phyloP scores from a whole-genome alignment of 331 rosid species.

The Phaseolus coccineus region DNA sequence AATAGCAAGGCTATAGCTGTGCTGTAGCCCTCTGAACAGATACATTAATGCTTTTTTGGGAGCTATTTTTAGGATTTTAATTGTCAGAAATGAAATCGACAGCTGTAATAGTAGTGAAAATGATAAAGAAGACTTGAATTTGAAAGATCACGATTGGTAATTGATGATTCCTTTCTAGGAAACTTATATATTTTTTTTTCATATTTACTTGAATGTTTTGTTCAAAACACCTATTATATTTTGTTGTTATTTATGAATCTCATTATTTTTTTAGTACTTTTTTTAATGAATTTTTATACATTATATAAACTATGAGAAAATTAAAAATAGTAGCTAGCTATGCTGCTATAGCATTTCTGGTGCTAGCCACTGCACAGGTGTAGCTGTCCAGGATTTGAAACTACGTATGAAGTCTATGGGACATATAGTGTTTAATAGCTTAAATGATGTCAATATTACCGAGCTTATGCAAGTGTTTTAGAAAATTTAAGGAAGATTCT shows the following conservation, averaged over 20 bases:
- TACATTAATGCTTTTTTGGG: background rate
- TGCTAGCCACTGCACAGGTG: too few relatives aligned
- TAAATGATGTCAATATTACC: background rate
- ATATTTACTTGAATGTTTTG: background rate
- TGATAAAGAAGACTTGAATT: background rate
- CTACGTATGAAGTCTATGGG: background rate
- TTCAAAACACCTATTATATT: background rate
- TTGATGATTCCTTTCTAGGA: background rate
- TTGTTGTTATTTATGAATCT: background rate
- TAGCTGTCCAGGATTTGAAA: background rate
- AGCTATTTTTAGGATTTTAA: background rate
- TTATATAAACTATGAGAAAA: too few relatives aligned
- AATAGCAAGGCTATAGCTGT: background rate
- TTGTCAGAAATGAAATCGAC: background rate
- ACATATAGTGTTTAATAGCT: background rate
- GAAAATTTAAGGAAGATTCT: slow-evolving; percentile 10
- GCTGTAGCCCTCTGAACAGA: background rate
- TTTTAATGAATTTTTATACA: too few relatives aligned
- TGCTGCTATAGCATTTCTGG: background rate
- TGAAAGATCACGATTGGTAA: background rate
- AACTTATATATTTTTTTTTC: background rate
- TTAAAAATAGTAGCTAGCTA: background rate
- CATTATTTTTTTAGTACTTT: too few relatives aligned
- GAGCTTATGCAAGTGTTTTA: background rate
- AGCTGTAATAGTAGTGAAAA: background rate